A percentile compares a stretch with the other conserved stretches of the same genome.
Conservation (phyloP, 495 filamentous ascomycete genomes). For the Penicillium herquei region DNA sequence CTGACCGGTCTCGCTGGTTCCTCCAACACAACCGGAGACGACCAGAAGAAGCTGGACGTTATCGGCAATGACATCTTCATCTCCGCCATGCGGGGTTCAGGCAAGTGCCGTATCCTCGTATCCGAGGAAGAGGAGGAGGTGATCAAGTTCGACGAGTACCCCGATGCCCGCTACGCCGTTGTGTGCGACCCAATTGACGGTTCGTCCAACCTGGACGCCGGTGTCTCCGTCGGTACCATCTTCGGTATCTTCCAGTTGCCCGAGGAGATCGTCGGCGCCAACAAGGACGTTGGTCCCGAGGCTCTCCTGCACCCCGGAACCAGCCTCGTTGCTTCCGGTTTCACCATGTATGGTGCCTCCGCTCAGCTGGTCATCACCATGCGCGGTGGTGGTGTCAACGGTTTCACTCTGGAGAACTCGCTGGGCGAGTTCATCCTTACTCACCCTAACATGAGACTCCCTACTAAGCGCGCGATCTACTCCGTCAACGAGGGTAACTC, state of each 20-base stretch:
- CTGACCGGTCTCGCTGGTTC: constrained; percentile 92
- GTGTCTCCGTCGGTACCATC: constrained; percentile 97
- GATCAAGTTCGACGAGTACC: constrained; percentile 80
- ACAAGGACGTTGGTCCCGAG: constrained; percentile 63
- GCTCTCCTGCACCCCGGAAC: constrained; percentile 86
- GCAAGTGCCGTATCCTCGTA: constrained; percentile 84
- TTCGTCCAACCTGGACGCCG: constrained; percentile 94
- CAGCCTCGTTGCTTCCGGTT: constrained; percentile 88
- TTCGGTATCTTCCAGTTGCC: constrained; percentile 91
- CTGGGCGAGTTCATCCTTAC: constrained; percentile 98
- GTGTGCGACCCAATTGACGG: constrained; percentile 98
- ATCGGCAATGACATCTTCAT: constrained; percentile 98
- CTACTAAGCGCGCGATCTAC: constrained; percentile 80
- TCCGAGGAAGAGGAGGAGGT: constrained; percentile 95
- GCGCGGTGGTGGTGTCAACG: constrained; percentile 89
- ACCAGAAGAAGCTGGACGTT: constrained; percentile 99
- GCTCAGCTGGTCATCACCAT: constrained; percentile 96
- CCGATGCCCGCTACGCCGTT: constrained; percentile 85
- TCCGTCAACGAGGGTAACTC: constrained; percentile 98
- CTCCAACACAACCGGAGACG: constrained; percentile 92
- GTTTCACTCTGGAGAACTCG: constrained; percentile 94
- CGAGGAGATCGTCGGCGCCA: constrained; percentile 60
- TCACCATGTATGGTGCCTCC: constrained; percentile 99
- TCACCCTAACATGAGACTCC: constrained; percentile 90
- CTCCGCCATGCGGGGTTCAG: constrained; percentile 85